These are phyloP conservation scores for Eleusine coracana DNA, from an alignment of 176 grass and related monocot species.

Conservation along the genomic window DNA sequence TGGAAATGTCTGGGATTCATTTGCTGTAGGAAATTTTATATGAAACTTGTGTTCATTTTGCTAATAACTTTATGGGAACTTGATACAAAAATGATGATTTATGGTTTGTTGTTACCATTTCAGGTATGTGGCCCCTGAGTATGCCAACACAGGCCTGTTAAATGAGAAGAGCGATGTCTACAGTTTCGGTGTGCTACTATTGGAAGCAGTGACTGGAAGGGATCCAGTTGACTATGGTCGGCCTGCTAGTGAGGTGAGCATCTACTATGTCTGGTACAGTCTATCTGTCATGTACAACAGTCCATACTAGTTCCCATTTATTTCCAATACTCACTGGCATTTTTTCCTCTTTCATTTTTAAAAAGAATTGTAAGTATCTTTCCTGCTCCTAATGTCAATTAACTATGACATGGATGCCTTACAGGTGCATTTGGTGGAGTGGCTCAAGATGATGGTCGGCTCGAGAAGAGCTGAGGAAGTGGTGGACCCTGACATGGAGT, in stretches of 20 bases:
- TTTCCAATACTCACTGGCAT: neutral
- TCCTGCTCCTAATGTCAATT: neutral
- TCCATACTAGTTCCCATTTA: neutral
- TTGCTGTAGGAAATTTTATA: neutral
- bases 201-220: constrained; percentile 37
- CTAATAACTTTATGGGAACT: neutral
- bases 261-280: neutral
- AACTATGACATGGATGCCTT: neutral
- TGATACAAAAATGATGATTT: neutral
- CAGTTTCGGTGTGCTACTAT: constrained; percentile 46
- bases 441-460: constrained; percentile 43
- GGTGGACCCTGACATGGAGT: constrained; percentile 38
- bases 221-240: constrained; percentile 37
- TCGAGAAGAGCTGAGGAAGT: constrained; percentile 34
- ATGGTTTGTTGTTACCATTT: constrained; percentile 8
- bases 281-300: neutral
- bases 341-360: neutral
- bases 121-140: constrained; percentile 50
- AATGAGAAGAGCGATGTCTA: constrained; percentile 55
- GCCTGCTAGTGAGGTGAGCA: constrained; percentile 39
- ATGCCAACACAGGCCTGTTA: constrained; percentile 48
- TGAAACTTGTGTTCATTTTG: neutral
- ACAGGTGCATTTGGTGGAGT: constrained; percentile 49
- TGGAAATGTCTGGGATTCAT: neutral
- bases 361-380: neutral